Percentiles rank a stretch among this genome's conserved stretches.
phyloP scores from a whole-genome alignment of 2,329 filamentous ascomycete genomes.

The Beauveria caledonica region DNA sequence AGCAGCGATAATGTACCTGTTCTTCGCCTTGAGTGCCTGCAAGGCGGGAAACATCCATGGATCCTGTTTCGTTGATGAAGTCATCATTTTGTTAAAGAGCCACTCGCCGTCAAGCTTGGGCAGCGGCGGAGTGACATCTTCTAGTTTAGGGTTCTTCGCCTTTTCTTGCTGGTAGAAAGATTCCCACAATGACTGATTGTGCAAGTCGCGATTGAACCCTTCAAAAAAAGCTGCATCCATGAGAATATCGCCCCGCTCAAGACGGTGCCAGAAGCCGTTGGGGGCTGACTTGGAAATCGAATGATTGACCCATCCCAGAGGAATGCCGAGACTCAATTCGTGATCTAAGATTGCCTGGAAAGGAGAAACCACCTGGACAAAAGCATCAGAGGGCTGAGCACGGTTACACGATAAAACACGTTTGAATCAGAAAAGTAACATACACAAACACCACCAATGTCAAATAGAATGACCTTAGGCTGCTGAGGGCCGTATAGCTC shows the following conservation, averaged over 20 bases:
- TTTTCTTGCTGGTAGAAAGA: constrained; percentile 47
- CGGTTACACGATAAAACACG: not conserved
- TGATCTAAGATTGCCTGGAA: constrained; percentile 92
- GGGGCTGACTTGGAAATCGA: constrained; percentile 74
- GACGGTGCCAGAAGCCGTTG: constrained; percentile 75
- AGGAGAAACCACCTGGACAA: constrained; percentile 68
- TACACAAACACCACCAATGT: constrained; percentile 96
- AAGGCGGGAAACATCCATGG: constrained; percentile 85
- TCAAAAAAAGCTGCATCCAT: constrained; percentile 69
- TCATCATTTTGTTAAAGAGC: constrained; percentile 92
- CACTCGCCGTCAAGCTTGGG: constrained; percentile 68
- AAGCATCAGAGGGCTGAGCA: not conserved
- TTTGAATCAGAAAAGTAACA: constrained; percentile 31
- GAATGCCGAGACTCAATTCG: constrained; percentile 67
- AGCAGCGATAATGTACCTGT: constrained; percentile 66
- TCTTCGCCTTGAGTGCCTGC: constrained; percentile 54
- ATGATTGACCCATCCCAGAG: constrained; percentile 84
- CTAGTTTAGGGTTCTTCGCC: constrained; percentile 32
- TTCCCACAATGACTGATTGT: constrained; percentile 58
- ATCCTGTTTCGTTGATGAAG: constrained; percentile 58
- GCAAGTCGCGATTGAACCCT: constrained; percentile 68
- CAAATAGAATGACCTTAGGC: constrained; percentile 77
- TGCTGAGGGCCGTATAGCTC: constrained; percentile 36
- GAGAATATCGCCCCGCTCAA: constrained; percentile 76
- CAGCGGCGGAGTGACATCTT: constrained; percentile 45